Conservation (phyloP, 2,329 filamentous ascomycete species). For the Dactylonectria macrodidyma region DNA sequence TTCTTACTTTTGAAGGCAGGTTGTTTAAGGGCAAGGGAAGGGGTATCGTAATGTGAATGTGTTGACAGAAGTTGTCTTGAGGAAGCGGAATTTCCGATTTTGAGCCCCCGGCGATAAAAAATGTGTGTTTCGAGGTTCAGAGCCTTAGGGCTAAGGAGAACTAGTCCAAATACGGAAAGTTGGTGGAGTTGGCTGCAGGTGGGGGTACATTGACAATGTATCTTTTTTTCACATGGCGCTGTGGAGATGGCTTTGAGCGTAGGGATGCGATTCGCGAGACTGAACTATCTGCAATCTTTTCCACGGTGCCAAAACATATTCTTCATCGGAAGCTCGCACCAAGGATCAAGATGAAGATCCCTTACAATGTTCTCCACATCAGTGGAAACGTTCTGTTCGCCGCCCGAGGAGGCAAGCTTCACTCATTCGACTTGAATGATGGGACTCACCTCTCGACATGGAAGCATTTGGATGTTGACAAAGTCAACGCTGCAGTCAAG, state of each 20-base stretch:
- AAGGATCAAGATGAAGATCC: constrained; percentile 61
- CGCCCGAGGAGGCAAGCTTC: constrained; percentile 80
- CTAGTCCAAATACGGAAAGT: constrained; percentile 46
- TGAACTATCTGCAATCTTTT: constrained; percentile 24
- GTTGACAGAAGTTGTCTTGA: constrained; percentile 42
- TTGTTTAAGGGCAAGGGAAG: constrained; percentile 89
- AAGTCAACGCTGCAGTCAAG: constrained; percentile 49
- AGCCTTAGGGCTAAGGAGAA: constrained; percentile 55
- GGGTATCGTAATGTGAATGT: constrained; percentile 48
- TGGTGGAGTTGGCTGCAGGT: constrained; percentile 26
- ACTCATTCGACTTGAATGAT: constrained; percentile 74
- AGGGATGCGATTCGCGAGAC: constrained; percentile 18
- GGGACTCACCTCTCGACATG: constrained; percentile 74
- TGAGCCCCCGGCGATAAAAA: constrained; percentile 34
- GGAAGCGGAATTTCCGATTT: constrained; percentile 46
- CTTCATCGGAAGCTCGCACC: constrained; percentile 9
- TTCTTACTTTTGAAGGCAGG: constrained; percentile 96
- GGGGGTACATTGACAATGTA: constrained; percentile 53
- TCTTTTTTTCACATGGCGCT: constrained; percentile 48
- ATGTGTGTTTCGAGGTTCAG: constrained; percentile 49
- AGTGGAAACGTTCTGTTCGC: constrained; percentile 76
- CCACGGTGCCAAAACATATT: constrained; percentile 6
- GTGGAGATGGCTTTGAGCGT: constrained; percentile 38
- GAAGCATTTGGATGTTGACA: constrained; percentile 64
- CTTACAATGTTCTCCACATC: constrained; percentile 76